Evolutionary conservation across 164 flowering plant species (phyloP), one percentile per base, ranked within the genome.

Genomic region (Liquidambar formosana): DNA sequence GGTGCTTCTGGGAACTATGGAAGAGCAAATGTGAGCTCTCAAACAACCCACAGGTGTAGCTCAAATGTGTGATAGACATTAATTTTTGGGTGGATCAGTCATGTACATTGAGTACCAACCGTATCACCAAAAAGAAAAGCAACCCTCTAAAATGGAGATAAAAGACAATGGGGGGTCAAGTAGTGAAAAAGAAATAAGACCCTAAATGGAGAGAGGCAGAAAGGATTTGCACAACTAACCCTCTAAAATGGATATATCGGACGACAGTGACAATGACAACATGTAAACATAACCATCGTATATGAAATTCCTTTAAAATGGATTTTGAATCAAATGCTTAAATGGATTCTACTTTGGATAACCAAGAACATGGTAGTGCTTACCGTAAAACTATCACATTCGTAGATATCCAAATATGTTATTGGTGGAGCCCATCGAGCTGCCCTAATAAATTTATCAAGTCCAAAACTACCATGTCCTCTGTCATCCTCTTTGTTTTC

Each of bases 401-500:
- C 97, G 73, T 84, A 72, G 65, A 95, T 69, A 70, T 90, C 91
- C 72, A 95, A 15, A 71, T 81, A 95, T 47, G 97, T 93, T 65
- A 95, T 89, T 33, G 99, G 99, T 73, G 88, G 97, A 67, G 96
- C 88, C 97, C 94, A 93, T 70, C 94, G 81, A 71, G 86, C 82
- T 46, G 72, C 83, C 54, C 94, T 80, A 58, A 75, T 82, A 47
- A 87, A 78, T 54, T 59, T 68, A 68, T 65, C 73, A 25, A 82
- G 69, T 66, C 94, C 91, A 75, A 85, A 88, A 62, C 85, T 71
- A 3, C 97, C 99, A 84, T 86, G 92, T 45, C 99, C 99, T 71
- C 96, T 69, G 63, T 92, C 97, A 81, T 89, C 97, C 67, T 89
- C 97, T 22, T 68, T 56, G 57, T 33, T 79, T 67, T 89, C 87